Evolutionary conservation across 1,284 basidiomycete species (phyloP).

Genomic region (Ustilago trichophora): DNA sequence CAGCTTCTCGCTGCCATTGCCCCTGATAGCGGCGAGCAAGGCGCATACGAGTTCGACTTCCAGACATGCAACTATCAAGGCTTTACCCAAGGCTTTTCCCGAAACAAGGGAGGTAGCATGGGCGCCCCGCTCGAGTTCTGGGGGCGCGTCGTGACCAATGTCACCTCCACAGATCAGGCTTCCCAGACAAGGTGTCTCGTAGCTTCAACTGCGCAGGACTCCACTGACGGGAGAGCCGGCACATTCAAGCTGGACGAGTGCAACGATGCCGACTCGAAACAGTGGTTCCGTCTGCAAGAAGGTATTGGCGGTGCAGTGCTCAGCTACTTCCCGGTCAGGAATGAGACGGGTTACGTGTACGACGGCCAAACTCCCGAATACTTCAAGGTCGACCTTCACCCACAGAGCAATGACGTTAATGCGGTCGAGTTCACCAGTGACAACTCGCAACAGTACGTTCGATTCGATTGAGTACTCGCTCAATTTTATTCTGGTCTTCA

Average conservation of each 20-base stretch:
- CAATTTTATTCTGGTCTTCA: too few relatives aligned
- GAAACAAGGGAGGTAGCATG: constrained; percentile 23
- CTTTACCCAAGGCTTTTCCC: constrained; percentile 30
- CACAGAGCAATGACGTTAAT: neutral
- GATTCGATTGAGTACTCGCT: constrained; percentile 14
- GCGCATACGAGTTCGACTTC: constrained; percentile 15
- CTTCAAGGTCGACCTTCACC: constrained; percentile 18
- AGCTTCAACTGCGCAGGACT: neutral
- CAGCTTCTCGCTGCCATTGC: neutral
- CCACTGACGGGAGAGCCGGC: neutral
- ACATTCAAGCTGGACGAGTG: constrained; percentile 4
- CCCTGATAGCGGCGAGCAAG: neutral
- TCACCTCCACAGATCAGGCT: neutral
- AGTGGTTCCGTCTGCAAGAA: constrained; percentile 40
- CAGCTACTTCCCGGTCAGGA: constrained; percentile 27
- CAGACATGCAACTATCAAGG: constrained; percentile 30
- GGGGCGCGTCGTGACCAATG: constrained; percentile 27
- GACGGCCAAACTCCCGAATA: constrained; percentile 22
- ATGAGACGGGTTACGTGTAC: constrained; percentile 26
- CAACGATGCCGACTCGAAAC: constrained; percentile 18
- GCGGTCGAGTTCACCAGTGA: constrained; percentile 1
- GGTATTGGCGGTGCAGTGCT: constrained; percentile 7
- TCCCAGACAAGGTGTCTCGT: constrained; percentile 10
- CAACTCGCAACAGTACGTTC: constrained; percentile 15
- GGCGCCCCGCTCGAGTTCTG: constrained; percentile 38